Evolutionary conservation across 2,329 filamentous ascomycete genomes (phyloP), one percentile per base, ranked within the genome.

Genomic region (Penicillium sp.): DNA sequence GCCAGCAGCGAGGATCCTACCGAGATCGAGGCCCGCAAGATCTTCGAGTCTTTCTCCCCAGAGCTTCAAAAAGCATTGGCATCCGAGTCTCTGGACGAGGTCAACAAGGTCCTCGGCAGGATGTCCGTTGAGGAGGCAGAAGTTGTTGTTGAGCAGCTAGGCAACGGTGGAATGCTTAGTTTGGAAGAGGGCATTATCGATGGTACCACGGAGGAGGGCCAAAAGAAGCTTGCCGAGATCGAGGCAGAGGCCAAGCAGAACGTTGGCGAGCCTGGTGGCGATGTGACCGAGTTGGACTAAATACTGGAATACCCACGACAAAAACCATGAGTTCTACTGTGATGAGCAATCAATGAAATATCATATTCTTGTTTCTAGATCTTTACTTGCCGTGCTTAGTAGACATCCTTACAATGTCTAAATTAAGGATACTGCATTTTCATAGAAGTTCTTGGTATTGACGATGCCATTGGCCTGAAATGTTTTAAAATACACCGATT

Each of bases 151-250:
- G 89, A 88, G 67, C 85, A 92, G 72, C 79, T 96, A 62, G 87
- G 91, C 34, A 84, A 95, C 79, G 92, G 92, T 15, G 91, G 91
- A 39, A 94, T 97, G 82, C 78, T 99, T 66, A 96, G 91, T 74
- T 76, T 99, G 53, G 92, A 98, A 75, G 88, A 96, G 72, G 88
- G 96, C 52, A 92, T 99, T 54, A 96, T 99, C 67, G 95, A 99
- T 78, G 91, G 92, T 1, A 99, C 92, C 48, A 96, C 94, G 2
- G 89, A 92, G 72, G 88, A 95, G 73, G 93, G 93, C 3, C 85
- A 89, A 80, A 86, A 88, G 74, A 88, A 88, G 72, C 82, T 94
- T 68, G 89, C 90, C 78, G 86, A 92, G 65, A 84, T 96, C 61
- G 88, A 92, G 74, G 82, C 84, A 28, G 80, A 85, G 64, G 83